Percentiles rank a stretch among this genome's conserved stretches.
Evolutionary conservation across 306 rosid species (phyloP).

Genomic region (Sindora glabra): DNA sequence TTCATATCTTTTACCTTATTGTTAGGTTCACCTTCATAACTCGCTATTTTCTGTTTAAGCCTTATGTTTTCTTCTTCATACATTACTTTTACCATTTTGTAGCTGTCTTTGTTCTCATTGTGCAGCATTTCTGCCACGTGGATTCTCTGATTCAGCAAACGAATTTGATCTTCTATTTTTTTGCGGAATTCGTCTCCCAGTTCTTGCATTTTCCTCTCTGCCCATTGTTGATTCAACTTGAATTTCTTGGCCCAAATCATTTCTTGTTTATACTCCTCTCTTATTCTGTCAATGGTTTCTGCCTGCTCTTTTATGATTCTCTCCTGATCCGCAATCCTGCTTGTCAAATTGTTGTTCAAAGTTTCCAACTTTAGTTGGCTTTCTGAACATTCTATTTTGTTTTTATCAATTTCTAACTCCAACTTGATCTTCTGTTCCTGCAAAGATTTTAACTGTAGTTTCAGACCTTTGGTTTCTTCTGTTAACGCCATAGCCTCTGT

Average conservation of each 20-base stretch:
- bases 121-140: constrained; percentile 65
- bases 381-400: constrained; percentile 25
- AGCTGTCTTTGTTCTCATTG: constrained; percentile 45
- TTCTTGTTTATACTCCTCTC: constrained; percentile 10
- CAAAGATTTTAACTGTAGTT: constrained; percentile 37
- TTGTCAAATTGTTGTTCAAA: constrained; percentile 15
- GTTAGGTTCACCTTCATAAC: constrained; percentile 22
- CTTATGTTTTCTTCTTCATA: constrained; percentile 36
- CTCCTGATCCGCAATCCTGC: constrained; percentile 39
- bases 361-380: constrained; percentile 16
- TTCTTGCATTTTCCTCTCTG: constrained; percentile 58
- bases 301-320: constrained; percentile 26
- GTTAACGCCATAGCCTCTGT: constrained; percentile 42
- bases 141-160: constrained; percentile 49
- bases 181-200: constrained; percentile 33
- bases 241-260: constrained; percentile 6
- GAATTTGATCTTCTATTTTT: constrained; percentile 47
- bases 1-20: background rate
- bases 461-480: constrained; percentile 37
- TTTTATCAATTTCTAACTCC: constrained; percentile 32
- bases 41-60: constrained; percentile 27
- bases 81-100: constrained; percentile 20
- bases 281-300: constrained; percentile 15
- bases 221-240: constrained; percentile 8
- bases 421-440: constrained; percentile 37